Conservation (phyloP, 768 basidiomycete genomes). For the Agrocybe chaxingu region DNA sequence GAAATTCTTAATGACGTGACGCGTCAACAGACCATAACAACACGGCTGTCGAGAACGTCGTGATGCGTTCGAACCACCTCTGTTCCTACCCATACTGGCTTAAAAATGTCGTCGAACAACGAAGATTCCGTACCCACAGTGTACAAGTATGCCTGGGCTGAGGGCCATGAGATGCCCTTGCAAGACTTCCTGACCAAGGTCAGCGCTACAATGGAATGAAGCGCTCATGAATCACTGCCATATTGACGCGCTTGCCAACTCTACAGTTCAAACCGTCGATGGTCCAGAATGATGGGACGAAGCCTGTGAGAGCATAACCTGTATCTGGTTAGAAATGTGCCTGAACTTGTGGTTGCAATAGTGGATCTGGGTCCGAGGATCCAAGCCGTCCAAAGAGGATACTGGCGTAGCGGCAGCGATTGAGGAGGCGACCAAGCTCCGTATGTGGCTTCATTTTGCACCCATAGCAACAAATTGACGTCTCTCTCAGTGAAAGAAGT, state of each 20-base stretch:
- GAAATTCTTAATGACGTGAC: neutral
- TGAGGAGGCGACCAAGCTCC: conserved; percentile 40
- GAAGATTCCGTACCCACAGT: conserved; percentile 39
- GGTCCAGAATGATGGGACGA: conserved; percentile 74
- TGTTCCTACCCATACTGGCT: neutral
- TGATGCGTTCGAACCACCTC: conserved; percentile 2
- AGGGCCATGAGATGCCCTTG: conserved; percentile 37
- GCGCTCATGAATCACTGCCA: neutral
- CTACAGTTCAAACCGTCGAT: conserved; percentile 69
- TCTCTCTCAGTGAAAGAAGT: conserved; percentile 48
- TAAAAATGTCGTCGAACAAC: conserved; percentile 11
- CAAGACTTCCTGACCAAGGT: conserved; percentile 58
- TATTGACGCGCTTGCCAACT: neutral
- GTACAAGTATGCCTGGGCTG: conserved; percentile 54
- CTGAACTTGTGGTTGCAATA: conserved; percentile 17
- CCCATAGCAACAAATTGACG: neutral
- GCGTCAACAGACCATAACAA: conserved; percentile 23
- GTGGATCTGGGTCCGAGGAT: conserved; percentile 66
- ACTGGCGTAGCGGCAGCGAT: conserved; percentile 28
- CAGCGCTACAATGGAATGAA: conserved; percentile 4
- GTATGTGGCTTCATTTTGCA: conserved; percentile 28
- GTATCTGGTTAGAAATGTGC: neutral
- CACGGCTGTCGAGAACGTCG: conserved; percentile 19
- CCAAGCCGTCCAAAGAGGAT: conserved; percentile 20
- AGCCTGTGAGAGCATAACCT: conserved; percentile 49